Evolutionary conservation across 179 eudicot genomes (phyloP), one percentile per base, ranked within the genome.

Genomic region (Vitellaria paradoxa): DNA sequence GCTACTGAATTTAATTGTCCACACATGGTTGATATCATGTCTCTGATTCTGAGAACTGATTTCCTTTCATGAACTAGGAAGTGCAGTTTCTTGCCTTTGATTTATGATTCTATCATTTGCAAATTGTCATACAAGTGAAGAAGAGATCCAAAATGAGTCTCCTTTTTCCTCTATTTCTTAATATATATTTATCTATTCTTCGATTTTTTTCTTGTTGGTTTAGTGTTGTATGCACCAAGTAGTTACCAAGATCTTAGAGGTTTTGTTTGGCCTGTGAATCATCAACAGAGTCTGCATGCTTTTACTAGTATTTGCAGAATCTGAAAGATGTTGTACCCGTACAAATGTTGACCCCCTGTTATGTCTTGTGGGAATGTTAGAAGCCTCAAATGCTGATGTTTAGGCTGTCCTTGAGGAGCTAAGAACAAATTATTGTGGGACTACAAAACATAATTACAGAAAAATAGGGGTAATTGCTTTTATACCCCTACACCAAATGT

Each of bases 311-410:
- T 61, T 45, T 69, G 14, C 57, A 13, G 53, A 69, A 69, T 68
- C 8, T 47, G 71, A 68, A n/a, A 8, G 53, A 61, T 61, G 65
- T 20, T 61, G 12, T 57, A 53, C 57, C 13, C 14, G 10, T 15
- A 7, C 21, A 0, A 57, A 7, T 61, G 9, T 20, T 66, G 4
- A 6, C 9, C 13, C 71, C 23, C 10, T 20, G 18, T 69, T 17
- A 49, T 47, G 40, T 18, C 14, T 55, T 69, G 15, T 21, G 40
- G 73, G 7, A 49, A 69, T 69, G 6, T 69, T 11, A n/a, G 37
- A 68, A 68, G 37, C n/a, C 59, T 64, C 59, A 69, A 69, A 49
- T 50, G 73, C 37, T 40, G 23, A 23, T 50, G 18, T 20, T 69
- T 15, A 47, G 45, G 59, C 18, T 18, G 37, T 7, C 59, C 40